A percentile compares a stretch with the other conserved stretches of the same genome.
Conservation (phyloP, 257 asterid genomes). For the Nicotiana paniculata region DNA sequence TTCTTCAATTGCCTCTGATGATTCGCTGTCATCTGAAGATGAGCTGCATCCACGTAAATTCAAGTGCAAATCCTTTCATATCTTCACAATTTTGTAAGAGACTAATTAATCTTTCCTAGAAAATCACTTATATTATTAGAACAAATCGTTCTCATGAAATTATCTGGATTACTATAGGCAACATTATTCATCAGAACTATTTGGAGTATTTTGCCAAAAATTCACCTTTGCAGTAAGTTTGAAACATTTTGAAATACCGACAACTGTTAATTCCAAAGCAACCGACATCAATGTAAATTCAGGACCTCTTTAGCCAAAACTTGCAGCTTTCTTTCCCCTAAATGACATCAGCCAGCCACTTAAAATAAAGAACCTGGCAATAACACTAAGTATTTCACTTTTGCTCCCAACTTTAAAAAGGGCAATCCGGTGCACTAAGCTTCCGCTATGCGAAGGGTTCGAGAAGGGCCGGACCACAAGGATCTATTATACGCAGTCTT, state of each 20-base stretch:
- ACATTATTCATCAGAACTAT: not conserved
- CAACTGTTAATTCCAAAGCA: not conserved
- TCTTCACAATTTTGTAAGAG: not conserved
- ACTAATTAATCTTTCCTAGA: not conserved
- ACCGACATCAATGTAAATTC: not conserved
- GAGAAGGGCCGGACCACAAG: too few species aligned
- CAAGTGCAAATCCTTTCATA: not conserved
- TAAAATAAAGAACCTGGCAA: not conserved
- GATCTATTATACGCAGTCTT: too few species aligned
- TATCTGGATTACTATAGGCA: not conserved
- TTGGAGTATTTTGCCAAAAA: not conserved
- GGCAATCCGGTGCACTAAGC: too few species aligned
- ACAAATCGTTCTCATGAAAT: not conserved
- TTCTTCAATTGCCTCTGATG: conserved; percentile 6
- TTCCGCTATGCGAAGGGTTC: too few species aligned
- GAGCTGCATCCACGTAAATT: conserved; percentile 14
- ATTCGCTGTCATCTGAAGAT: conserved; percentile 15
- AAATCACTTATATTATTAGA: not conserved
- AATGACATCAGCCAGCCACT: not conserved
- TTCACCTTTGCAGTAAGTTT: not conserved
- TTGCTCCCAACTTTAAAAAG: not conserved
- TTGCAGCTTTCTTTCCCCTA: not conserved
- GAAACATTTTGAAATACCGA: not conserved
- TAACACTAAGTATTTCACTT: not conserved
- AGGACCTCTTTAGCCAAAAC: not conserved